Base-by-base conservation (phyloP, 257 asterid species). In the Ilex aquifolium region DNA sequence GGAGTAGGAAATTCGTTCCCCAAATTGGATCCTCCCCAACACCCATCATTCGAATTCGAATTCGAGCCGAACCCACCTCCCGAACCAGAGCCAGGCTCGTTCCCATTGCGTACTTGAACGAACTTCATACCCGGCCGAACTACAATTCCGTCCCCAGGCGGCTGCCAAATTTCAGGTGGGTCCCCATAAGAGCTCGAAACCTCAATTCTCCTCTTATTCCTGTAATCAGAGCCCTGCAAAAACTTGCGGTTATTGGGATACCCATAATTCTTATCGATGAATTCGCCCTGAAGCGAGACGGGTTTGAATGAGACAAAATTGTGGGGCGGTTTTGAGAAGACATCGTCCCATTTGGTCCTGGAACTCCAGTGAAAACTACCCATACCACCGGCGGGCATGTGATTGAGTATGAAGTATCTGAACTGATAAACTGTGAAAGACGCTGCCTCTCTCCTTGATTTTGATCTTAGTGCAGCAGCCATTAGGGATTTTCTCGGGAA, bases 81-180 rank as follows among this genome's bases (percentile, higher is more conserved):
- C 0, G 88, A 77, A 59, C 80, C 82, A 4, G 84, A 64, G 69
- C 62, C 74, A 3, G 82, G 52, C 54, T 80, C 84, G 14, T 82
- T 85, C 49, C 73, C 73, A 48, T 83, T 89, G 16, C 73, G 68
- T 10, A 74, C 82, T 74, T 83, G 95, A 52, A 74, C 77, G 55
- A 83, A 81, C 61, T 83, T 87, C 17, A 75, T 80, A 66, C 95
- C 95, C 3, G 92, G 92, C 65, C 94, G 80, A 56, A 83, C 88
- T 75, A 82, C 80, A 74, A 85, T 75, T 30, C 96, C 92, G 12
- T 87, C 95, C 36, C 83, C 88, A 10, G 96, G 95, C 57, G 92
- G 99, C 65, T 92, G 97, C 99, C 99, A 92, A 32, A 89, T 83
- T 88, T 92, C 99, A 13, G 99, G 99, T 11, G 99, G 99, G 57